Conservation (phyloP, 768 basidiomycete species). For the Termitomyces sp. region DNA sequence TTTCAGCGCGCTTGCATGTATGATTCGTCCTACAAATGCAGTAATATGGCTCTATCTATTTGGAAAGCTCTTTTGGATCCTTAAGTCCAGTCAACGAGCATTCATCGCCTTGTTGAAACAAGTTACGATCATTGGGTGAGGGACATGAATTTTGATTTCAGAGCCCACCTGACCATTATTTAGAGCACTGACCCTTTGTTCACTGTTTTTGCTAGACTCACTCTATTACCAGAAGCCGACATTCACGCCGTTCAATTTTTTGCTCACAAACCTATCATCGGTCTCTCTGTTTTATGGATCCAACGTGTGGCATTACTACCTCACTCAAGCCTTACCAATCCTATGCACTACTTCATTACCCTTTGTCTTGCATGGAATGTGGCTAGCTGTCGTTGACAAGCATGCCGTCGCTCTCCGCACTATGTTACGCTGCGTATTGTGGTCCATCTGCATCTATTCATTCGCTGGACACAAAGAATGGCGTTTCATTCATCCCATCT, state of each 20-base stretch:
- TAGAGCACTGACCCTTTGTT: slow-evolving; percentile 20
- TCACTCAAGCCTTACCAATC: slow-evolving; percentile 81
- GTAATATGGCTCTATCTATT: slow-evolving; percentile 82
- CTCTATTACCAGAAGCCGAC: slow-evolving; percentile 61
- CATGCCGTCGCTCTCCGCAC: slow-evolving; percentile 27
- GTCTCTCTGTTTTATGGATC: slow-evolving; percentile 92
- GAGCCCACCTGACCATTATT: background rate
- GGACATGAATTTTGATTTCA: background rate
- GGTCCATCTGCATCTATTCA: slow-evolving; percentile 71
- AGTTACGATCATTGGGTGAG: slow-evolving; percentile 40
- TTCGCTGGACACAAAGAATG: slow-evolving; percentile 92
- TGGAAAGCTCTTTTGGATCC: slow-evolving; percentile 46
- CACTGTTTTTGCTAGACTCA: slow-evolving; percentile 54
- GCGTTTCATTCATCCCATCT: slow-evolving; percentile 90
- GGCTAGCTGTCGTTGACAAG: slow-evolving; percentile 23
- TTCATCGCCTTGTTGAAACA: slow-evolving; percentile 31
- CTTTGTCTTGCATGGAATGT: slow-evolving; percentile 60
- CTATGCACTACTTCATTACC: slow-evolving; percentile 71
- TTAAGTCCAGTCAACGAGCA: slow-evolving; percentile 29
- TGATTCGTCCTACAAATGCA: slow-evolving; percentile 83
- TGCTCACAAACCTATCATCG: slow-evolving; percentile 74
- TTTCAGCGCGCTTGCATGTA: slow-evolving; percentile 74
- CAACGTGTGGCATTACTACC: slow-evolving; percentile 84
- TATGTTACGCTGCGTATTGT: slow-evolving; percentile 46
- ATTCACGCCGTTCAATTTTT: slow-evolving; percentile 78